These are phyloP conservation scores for Lenzites betulinus DNA, from an alignment of 768 basidiomycete species.

Conservation along the genomic window DNA sequence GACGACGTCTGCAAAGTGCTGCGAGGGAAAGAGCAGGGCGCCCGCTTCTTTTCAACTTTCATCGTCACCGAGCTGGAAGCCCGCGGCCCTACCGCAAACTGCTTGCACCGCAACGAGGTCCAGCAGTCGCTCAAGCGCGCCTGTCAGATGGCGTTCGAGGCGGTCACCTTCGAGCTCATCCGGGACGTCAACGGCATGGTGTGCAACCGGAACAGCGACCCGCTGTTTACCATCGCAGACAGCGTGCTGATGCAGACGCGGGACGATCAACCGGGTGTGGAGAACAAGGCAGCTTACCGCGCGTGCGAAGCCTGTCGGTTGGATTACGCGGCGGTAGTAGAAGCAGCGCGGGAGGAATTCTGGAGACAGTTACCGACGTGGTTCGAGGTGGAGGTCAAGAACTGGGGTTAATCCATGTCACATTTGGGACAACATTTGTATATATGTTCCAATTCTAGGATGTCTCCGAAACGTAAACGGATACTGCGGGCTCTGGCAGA, in stretches of 20 bases:
- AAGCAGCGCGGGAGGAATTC: conserved; percentile 60
- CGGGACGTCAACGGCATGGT: conserved; percentile 72
- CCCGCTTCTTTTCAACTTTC: conserved; percentile 76
- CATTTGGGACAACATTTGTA: too few relatives aligned
- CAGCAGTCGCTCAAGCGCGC: conserved; percentile 49
- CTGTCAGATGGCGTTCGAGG: conserved; percentile 74
- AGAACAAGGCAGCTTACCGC: conserved; percentile 46
- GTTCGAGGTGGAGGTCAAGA: conserved; percentile 58
- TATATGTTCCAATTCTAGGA: too few relatives aligned
- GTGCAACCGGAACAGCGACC: conserved; percentile 66
- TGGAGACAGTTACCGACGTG: conserved; percentile 66
- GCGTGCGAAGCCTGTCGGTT: conserved; percentile 66
- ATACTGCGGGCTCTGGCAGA: too few relatives aligned
- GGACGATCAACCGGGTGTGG: conserved; percentile 44
- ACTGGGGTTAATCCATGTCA: conserved; percentile 31
- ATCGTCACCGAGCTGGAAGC: conserved; percentile 75
- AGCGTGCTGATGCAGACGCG: conserved; percentile 66
- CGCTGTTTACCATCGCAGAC: conserved; percentile 69
- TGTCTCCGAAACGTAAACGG: too few relatives aligned
- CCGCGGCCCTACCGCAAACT: conserved; percentile 46
- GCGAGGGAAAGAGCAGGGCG: conserved; percentile 70
- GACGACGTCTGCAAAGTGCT: conserved; percentile 61
- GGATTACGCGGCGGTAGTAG: conserved; percentile 63
- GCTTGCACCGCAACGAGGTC: conserved; percentile 50
- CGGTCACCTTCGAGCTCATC: conserved; percentile 72